Base-by-base conservation (phyloP, 495 filamentous ascomycete genomes). In the Neurospora sp. region DNA sequence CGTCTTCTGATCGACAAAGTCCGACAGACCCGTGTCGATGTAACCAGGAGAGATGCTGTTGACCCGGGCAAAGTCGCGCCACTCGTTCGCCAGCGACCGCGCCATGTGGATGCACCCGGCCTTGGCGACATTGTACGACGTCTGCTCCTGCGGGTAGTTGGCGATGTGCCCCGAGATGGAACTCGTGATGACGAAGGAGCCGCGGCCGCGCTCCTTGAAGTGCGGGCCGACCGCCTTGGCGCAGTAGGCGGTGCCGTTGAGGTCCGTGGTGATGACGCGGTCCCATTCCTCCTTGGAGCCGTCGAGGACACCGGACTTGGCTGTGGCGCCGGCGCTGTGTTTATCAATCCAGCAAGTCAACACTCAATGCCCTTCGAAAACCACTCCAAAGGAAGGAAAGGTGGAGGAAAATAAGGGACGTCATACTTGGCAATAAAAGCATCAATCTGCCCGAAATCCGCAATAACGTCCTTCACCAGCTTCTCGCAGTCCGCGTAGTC, bases 81-180 rank as follows among this genome's bases (percentile, higher is more conserved):
- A 93, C 79, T 93, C 91, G 79, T 91, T 91, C 68, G 91, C 91
- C 71, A 93, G 81, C 69, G 88, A 91, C 47, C 75, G 70, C 5
- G 82, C 82, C 77, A 84, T 73, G 76, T 84, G 82, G 68, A 86
- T 86, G 74, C 82, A 83, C 16, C 82, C 82, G 4, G 91, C 90
- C 84, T 94, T 94, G 75, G 91, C 90, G 39, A 90, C 90, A 78
- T 94, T 94, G 85, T 94, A 94, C 18, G 85, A 87, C 14, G 90
- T 92, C 81, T 94, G 91, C 79, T 93, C 90, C 79, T 93, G 91
- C 2, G 91, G 91, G 82, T 85, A 92, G 80, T 94, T 94, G 81
- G 87, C 91, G 72, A 93, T 90, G 81, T 91, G 90, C 16, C 91
- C 91, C 35, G 86, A 89, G 78, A 85, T 85, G 59, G 90, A 91